Conservation (phyloP, 495 filamentous ascomycete species). For the Cladorrhinum samala region DNA sequence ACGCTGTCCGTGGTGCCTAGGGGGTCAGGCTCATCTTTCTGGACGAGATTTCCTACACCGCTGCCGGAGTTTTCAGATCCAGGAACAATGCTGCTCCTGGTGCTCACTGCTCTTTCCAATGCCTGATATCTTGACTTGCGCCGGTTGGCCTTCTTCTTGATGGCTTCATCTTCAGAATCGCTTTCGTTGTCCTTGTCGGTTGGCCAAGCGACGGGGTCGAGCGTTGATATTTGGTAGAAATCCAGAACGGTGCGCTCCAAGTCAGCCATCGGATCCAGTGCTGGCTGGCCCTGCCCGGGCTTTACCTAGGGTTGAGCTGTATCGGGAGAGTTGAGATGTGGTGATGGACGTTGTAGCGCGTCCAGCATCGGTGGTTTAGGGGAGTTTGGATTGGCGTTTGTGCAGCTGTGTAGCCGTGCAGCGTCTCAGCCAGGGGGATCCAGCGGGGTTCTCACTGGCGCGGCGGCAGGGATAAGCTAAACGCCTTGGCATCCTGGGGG, state of each 20-base stretch:
- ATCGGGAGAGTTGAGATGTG: not conserved
- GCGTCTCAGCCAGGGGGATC: not conserved
- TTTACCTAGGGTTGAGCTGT: too few relatives aligned
- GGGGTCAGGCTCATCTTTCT: conserved; percentile 87
- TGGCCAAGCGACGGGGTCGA: conserved; percentile 83
- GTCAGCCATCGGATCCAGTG: conserved; percentile 42
- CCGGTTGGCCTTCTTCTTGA: conserved; percentile 46
- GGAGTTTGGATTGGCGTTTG: not conserved
- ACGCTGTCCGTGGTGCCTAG: conserved; percentile 77
- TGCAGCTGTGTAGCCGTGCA: not conserved
- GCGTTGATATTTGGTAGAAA: conserved; percentile 78
- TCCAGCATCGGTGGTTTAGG: too few relatives aligned
- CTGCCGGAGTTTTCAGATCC: conserved; percentile 63
- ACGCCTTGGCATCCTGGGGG: not conserved
- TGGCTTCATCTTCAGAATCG: conserved; percentile 58
- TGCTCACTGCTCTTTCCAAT: conserved; percentile 66
- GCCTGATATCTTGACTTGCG: conserved; percentile 79
- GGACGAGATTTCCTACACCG: conserved; percentile 67
- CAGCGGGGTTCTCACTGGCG: not conserved
- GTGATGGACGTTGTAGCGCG: too few relatives aligned
- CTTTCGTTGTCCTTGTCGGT: conserved; percentile 64
- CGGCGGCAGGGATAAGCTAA: not conserved
- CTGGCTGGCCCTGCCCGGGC: too few relatives aligned
- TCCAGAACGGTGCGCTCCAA: conserved; percentile 70
- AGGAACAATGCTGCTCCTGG: conserved; percentile 56